Percentiles rank a stretch among this genome's conserved stretches.
These are phyloP conservation scores for Fusarium drepaniforme DNA, from an alignment of 2,329 filamentous ascomycete species.

Conservation along the genomic window DNA sequence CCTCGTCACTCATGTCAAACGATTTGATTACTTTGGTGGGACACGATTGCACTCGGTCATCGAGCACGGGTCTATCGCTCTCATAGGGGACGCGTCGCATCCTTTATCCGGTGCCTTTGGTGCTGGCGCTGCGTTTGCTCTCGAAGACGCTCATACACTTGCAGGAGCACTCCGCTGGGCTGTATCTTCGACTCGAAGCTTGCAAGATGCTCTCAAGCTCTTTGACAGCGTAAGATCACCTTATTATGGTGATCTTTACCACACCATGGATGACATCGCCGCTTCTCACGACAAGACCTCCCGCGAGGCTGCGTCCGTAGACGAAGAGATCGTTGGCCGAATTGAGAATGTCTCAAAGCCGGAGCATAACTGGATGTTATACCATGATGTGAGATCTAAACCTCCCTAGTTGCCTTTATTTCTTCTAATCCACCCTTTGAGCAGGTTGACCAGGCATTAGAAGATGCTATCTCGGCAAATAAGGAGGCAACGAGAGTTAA, in stretches of 20 bases:
- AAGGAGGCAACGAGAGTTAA: neutral
- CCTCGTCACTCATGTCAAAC: neutral
- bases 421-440: no score
- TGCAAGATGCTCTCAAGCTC: neutral
- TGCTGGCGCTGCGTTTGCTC: constrained; percentile 51
- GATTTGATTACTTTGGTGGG: neutral
- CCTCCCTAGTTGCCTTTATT: neutral
- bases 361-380: neutral
- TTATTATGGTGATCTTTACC: neutral
- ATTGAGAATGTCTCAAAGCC: neutral
- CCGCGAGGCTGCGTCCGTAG: neutral
- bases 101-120: constrained; percentile 61
- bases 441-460: neutral
- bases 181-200: neutral
- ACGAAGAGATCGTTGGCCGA: neutral
- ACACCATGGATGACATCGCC: neutral
- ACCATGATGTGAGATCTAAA: neutral
- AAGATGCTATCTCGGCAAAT: neutral
- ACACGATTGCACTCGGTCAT: neutral
- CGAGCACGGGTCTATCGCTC: constrained; percentile 42
- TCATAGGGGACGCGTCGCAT: constrained; percentile 67
- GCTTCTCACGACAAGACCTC: neutral
- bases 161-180: neutral
- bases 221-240: neutral
- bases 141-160: constrained; percentile 42